Evolutionary conservation across 2,329 filamentous ascomycete species (phyloP).

Genomic region (Cercospora sp.): DNA sequence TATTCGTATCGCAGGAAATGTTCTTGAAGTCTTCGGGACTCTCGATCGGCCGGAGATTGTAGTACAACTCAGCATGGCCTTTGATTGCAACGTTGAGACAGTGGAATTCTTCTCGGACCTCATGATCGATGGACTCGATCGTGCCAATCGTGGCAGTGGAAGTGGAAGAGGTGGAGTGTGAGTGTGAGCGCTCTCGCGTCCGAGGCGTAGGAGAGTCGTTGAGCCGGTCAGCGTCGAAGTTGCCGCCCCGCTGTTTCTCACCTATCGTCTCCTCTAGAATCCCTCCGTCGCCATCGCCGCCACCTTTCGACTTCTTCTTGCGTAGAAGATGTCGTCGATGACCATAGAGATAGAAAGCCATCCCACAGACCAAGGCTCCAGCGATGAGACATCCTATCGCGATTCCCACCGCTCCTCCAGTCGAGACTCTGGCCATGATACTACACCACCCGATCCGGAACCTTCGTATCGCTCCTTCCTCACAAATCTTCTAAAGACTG

Average conservation of each 20-base stretch:
- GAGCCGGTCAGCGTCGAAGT: not conserved
- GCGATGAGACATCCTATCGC: conserved; percentile 15
- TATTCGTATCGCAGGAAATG: conserved; percentile 7
- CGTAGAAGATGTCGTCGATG: conserved; percentile 1
- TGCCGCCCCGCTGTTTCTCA: conserved; percentile 1
- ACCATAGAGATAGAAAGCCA: conserved; percentile 11
- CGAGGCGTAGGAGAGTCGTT: not conserved
- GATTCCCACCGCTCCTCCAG: conserved; percentile 14
- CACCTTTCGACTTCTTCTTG: not conserved
- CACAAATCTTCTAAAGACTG: conserved; percentile 1
- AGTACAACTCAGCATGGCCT: conserved; percentile 14
- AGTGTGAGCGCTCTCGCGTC: not conserved
- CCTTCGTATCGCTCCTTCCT: not conserved
- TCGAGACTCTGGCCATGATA: conserved; percentile 10
- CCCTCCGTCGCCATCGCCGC: not conserved
- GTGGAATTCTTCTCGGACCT: conserved; percentile 11
- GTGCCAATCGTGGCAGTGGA: conserved; percentile 13
- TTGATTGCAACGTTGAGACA: conserved; percentile 15
- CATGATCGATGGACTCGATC: conserved; percentile 12
- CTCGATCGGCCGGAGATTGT: conserved; percentile 1
- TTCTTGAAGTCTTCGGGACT: not conserved
- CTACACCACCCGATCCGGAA: not conserved
- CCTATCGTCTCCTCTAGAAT: conserved; percentile 5
- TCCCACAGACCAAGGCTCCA: conserved; percentile 5
- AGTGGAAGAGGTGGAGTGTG: conserved; percentile 6